Evolutionary conservation across 257 asterid species (phyloP).

Genomic region (Pogostemon cablin): DNA sequence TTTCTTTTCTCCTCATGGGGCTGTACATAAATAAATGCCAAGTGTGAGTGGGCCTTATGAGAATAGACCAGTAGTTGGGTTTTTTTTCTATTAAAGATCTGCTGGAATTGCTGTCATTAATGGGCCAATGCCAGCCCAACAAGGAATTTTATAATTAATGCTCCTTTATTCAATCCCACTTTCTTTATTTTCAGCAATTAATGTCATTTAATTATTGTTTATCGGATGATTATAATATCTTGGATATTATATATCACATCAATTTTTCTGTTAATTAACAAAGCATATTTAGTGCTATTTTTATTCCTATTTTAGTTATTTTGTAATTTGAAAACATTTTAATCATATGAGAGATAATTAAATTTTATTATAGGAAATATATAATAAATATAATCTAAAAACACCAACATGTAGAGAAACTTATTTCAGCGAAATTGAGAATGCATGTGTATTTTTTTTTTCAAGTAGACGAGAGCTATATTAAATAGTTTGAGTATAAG

Average conservation of each 20-base stretch:
- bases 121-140: slow-evolving; percentile 52
- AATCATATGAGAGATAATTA: no score
- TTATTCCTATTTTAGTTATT: no score
- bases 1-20: slow-evolving; percentile 22
- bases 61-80: slow-evolving; percentile 33
- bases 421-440: no score
- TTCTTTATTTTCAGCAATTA: background rate
- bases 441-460: no score
- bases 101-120: slow-evolving; percentile 32
- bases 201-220: background rate
- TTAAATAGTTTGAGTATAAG: no score
- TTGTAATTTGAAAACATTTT: no score
- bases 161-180: background rate
- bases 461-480: no score
- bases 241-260: background rate
- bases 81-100: slow-evolving; percentile 30
- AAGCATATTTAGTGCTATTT: no score
- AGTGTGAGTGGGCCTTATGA: slow-evolving; percentile 40
- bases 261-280: background rate
- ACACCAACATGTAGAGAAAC: no score
- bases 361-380: no score
- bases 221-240: background rate
- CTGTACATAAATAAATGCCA: slow-evolving; percentile 26
- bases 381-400: no score
- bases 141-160: slow-evolving; percentile 11